Base-by-base conservation (phyloP, 179 eudicot genomes). In the Gypsophila paniculata region DNA sequence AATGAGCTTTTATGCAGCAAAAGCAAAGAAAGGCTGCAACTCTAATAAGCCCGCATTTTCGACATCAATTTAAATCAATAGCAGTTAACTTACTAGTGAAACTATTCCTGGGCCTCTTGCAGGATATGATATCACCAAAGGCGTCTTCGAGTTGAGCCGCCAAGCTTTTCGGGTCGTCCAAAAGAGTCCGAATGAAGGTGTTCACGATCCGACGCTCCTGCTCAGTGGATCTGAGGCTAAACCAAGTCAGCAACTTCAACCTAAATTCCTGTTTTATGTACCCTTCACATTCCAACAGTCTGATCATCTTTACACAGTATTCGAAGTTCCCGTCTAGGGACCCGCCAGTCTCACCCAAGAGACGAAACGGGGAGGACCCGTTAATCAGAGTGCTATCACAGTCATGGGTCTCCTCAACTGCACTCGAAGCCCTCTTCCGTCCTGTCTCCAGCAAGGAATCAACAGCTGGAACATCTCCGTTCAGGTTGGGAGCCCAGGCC, bases 201-300 rank as follows among this genome's bases (percentile, higher is more conserved):
- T 84, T 75, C 1, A 91, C 97, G 25, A 88, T 91, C 74, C 91
- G 84, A 15, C 91, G 87, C 61, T 90, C 91, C 72, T 91, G 87
- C 83, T 83, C 94, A 0, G 90, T 88, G 10, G 97, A 87, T 72
- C 89, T 84, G 61, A 88, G 82, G 77, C 96, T 87, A 78, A 87
- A 90, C 97, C 97, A 91, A 21, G 94, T 91, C 39, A 91, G 75
- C 32, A 91, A 72, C 67, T 90, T 91, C 81, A 85, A 67, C 61
- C 97, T 83, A 62, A 90, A 88, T 48, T 87, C 96, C 77, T 76
- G 86, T 57, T 69, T 75, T 34, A 92, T 82, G 60, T 86, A 73
- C 19, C 96, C 94, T 22, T 81, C 74, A 49, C 89, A 82, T 67
- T 91, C 97, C 74, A 90, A 65, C 83, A 73, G 68, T 19, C 97